phyloP scores from a whole-genome alignment of 2,329 filamentous ascomycete species.

The Fusarium sp. region DNA sequence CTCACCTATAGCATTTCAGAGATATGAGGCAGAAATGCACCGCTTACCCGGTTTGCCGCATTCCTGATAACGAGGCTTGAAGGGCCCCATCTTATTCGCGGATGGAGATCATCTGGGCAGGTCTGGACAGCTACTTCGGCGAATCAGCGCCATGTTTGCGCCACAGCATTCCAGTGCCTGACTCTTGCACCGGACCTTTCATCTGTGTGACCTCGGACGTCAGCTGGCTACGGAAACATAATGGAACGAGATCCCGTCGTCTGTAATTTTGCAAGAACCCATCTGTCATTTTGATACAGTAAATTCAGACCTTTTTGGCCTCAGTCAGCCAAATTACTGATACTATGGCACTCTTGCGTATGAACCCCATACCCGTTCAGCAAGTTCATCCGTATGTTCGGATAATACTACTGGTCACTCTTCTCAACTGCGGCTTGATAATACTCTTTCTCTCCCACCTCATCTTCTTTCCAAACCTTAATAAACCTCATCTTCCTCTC shows the following conservation, averaged over 20 bases:
- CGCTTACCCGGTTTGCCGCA: not conserved
- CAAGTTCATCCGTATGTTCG: not conserved
- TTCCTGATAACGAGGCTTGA: not conserved
- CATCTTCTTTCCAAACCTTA: not conserved
- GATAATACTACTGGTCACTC: not conserved
- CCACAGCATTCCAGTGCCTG: not conserved
- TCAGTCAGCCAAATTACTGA: too few species aligned
- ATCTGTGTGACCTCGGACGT: not conserved
- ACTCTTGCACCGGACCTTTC: not conserved
- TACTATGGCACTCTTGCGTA: not conserved
- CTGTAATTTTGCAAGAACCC: too few species aligned
- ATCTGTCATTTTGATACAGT: too few species aligned
- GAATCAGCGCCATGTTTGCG: not conserved
- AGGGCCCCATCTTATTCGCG: accelerated
- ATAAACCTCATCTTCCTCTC: accelerated
- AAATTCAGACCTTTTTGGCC: too few species aligned
- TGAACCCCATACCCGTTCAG: not conserved
- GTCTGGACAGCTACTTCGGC: not conserved
- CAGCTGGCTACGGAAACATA: not conserved
- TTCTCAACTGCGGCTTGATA: not conserved
- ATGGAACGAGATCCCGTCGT: not conserved
- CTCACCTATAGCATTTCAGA: accelerated
- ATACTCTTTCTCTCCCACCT: not conserved
- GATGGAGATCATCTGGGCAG: not conserved
- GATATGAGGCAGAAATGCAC: not conserved